These are phyloP conservation scores for Casaregolazyma lundiana DNA, from an alignment of 1,139 yeast species.

Conservation along the genomic window DNA sequence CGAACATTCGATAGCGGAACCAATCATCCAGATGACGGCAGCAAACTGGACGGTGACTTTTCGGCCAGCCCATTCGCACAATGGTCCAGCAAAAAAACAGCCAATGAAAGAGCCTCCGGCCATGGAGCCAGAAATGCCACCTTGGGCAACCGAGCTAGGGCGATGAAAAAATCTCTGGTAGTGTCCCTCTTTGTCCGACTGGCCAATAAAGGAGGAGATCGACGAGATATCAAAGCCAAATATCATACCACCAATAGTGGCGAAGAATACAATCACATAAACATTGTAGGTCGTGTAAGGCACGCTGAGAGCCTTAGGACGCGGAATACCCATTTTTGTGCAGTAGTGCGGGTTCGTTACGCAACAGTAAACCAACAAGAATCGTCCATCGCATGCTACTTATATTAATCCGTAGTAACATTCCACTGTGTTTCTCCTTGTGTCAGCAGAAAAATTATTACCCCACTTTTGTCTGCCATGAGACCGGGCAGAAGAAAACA, in stretches of 20 bases:
- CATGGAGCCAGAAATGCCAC: constrained; percentile 92
- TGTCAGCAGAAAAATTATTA: neutral
- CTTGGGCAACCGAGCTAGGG: constrained; percentile 48
- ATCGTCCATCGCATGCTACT: neutral
- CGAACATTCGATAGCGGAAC: constrained; percentile 78
- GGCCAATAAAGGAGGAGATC: constrained; percentile 77
- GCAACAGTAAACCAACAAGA: neutral
- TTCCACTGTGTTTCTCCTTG: neutral
- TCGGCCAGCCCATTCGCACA: constrained; percentile 75
- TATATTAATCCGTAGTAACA: neutral
- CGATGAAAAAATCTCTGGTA: constrained; percentile 31
- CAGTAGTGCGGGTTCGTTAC: neutral
- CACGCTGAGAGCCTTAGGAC: constrained; percentile 5
- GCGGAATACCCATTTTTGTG: neutral
- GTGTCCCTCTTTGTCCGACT: constrained; percentile 49
- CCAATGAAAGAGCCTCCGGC: constrained; percentile 77
- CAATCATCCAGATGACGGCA: constrained; percentile 71
- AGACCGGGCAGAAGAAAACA: neutral
- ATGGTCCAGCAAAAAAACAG: constrained; percentile 32
- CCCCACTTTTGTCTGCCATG: neutral
- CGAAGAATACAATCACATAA: constrained; percentile 39
- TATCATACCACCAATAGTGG: constrained; percentile 92
- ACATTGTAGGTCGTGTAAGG: constrained; percentile 31
- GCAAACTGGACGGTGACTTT: constrained; percentile 69
- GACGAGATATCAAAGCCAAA: constrained; percentile 95